Evolutionary conservation across 805 yeast genomes (phyloP).

Genomic region (Myxozyma nipponensis): DNA sequence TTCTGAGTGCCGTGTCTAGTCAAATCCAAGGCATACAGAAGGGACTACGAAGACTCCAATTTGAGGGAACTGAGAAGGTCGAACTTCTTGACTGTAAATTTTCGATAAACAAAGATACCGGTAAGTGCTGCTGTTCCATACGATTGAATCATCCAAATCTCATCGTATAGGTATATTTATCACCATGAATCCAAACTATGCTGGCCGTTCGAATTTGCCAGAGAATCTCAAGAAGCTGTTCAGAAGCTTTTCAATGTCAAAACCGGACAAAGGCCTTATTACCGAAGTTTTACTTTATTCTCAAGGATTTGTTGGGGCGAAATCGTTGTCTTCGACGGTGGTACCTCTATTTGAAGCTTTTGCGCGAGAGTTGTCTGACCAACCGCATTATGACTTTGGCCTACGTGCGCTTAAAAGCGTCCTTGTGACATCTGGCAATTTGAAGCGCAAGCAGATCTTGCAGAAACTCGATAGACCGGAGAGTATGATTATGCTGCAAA

Average conservation of each 20-base stretch:
- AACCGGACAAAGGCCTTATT: conserved; percentile 66
- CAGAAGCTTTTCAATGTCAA: conserved; percentile 66
- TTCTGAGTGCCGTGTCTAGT: conserved; percentile 79
- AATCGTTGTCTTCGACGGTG: conserved; percentile 44
- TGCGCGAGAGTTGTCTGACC: conserved; percentile 44
- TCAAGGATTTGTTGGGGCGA: conserved; percentile 60
- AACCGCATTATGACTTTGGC: conserved; percentile 87
- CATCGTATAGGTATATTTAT: conserved; percentile 68
- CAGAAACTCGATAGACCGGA: conserved; percentile 1
- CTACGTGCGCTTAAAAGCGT: conserved; percentile 73
- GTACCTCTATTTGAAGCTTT: conserved; percentile 55
- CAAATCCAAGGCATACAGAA: conserved; percentile 68
- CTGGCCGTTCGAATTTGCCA: conserved; percentile 78
- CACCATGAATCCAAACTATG: conserved; percentile 87
- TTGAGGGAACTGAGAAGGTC: conserved; percentile 9
- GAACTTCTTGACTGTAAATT: conserved; percentile 31
- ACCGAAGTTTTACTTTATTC: conserved; percentile 68
- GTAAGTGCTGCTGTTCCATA: conserved; percentile 6
- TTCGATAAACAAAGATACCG: conserved; percentile 30
- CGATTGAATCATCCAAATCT: too few species aligned
- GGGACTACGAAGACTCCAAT: conserved; percentile 40
- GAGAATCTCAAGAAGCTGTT: conserved; percentile 80
- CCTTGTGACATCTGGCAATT: conserved; percentile 53
- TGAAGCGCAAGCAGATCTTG: conserved; percentile 36
- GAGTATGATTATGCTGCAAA: conserved; percentile 42